A percentile compares a stretch with the other conserved stretches of the same genome.
Evolutionary conservation across 306 rosid genomes (phyloP).

Genomic region (Dalbergia cochinchinensis): DNA sequence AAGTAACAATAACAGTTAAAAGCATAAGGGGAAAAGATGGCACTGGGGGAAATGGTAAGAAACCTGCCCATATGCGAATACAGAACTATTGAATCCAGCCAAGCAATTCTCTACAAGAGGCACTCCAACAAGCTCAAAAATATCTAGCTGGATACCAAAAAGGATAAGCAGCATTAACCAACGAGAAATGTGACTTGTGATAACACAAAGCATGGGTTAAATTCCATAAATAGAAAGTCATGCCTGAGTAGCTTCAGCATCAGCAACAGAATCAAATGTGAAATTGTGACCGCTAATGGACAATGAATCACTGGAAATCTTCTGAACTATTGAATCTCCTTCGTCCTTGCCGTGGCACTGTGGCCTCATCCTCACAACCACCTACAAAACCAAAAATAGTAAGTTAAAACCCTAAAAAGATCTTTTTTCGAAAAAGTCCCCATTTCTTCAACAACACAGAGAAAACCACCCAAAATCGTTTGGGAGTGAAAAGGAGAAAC

Average conservation of each 20-base stretch:
- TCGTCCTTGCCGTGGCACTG: conserved; percentile 62
- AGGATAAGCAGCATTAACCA: conserved; percentile 14
- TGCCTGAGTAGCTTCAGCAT: conserved; percentile 78
- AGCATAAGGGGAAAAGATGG: background rate
- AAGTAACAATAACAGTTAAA: conserved; percentile 20
- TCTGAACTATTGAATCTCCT: conserved; percentile 68
- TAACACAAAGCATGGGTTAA: conserved; percentile 12
- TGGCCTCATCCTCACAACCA: conserved; percentile 85
- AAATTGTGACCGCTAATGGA: conserved; percentile 78
- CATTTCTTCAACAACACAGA: background rate
- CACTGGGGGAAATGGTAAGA: conserved; percentile 6
- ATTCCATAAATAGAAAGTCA: conserved; percentile 10
- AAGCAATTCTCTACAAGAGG: conserved; percentile 90
- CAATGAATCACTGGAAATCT: conserved; percentile 64
- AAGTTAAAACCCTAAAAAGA: background rate
- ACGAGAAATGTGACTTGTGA: conserved; percentile 16
- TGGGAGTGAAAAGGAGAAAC: conserved; percentile 43
- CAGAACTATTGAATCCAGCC: conserved; percentile 92
- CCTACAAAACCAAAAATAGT: conserved; percentile 51
- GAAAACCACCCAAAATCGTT: background rate
- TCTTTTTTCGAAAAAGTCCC: background rate
- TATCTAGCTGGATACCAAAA: conserved; percentile 66
- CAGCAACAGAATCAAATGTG: conserved; percentile 80
- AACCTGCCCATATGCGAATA: conserved; percentile 93
- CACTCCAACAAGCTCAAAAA: conserved; percentile 84